Conservation (phyloP, 129 eudicot species). For the Helianthus tuberosus region DNA sequence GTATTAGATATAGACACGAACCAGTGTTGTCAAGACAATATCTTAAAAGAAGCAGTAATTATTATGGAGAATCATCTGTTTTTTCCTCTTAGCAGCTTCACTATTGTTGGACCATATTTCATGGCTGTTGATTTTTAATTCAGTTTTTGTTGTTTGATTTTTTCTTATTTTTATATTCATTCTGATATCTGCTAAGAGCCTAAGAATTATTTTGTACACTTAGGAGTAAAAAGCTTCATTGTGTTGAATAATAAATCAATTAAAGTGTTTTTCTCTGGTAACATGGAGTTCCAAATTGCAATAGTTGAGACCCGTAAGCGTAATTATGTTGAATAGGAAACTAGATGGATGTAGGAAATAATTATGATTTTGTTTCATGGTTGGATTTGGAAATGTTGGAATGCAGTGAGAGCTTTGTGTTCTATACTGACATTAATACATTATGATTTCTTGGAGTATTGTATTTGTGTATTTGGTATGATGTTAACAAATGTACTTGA, state of each 20-base stretch:
- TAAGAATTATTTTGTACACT: slow-evolving; percentile 7
- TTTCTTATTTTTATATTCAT: background rate
- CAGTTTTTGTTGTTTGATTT: background rate
- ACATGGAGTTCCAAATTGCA: background rate
- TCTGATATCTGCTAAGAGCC: background rate
- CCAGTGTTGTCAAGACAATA: background rate
- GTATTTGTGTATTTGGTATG: slow-evolving; percentile 5
- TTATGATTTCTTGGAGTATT: background rate
- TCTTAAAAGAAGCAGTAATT: background rate
- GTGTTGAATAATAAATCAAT: background rate
- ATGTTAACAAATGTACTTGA: slow-evolving; percentile 11
- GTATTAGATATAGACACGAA: background rate
- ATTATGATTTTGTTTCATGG: background rate
- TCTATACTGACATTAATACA: background rate
- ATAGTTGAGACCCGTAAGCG: background rate
- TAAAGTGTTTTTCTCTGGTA: background rate
- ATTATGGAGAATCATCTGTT: background rate
- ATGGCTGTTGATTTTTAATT: background rate
- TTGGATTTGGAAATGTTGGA: slow-evolving; percentile 1
- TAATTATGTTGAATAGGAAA: background rate
- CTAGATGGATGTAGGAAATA: background rate
- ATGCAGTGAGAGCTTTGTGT: slow-evolving; percentile 11
- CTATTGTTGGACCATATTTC: background rate
- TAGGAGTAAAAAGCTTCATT: background rate
- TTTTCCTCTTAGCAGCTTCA: background rate